Base-by-base conservation (phyloP, 1,139 yeast species). In the Torulaspora globosa region DNA sequence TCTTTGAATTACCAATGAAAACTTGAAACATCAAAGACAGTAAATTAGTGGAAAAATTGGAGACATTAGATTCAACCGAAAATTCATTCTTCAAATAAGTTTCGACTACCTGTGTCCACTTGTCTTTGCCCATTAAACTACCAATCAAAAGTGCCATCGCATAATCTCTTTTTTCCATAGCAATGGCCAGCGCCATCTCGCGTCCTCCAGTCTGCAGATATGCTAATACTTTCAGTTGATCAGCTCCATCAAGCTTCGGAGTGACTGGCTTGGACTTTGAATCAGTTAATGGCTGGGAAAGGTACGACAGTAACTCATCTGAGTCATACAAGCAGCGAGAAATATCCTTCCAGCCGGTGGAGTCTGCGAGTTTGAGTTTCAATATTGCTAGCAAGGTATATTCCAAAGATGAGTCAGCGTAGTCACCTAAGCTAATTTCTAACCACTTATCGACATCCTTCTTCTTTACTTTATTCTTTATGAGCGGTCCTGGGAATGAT, bases 91-190 rank as follows among this genome's bases (percentile, higher is more conserved):
- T 59, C 6, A 78, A 66, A 62, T 77, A 82, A 36, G 70, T 68
- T 14, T 73, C 70, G 1, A 83, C 83, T 10, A 83, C 75, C 27
- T 73, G 70, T 6, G 79, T 69, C 76, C 88, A 84, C 40, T 73
- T 72, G 3, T 78, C 81, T 12, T 77, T 75, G 1, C 94, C 84
- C 28, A 79, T 68, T 12, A 86, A 67, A 49, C 83, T 76, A 1
- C 95, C 82, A 47, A 90, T 70, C 33, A 88, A 66, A 46, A 90
- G 65, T 0, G 96, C 85, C 62, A 89, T 73, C 0, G 95, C 80
- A 85, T 89, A 89, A 52, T 87, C 86, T 11, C 80, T 78, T 48
- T 78, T 76, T 2, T 76, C 73, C 27, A 88, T 64, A 1, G 94
- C 79, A 47, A 72, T 70, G 24, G 76, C 72, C 44, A 89, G 67